phyloP scores from a whole-genome alignment of 768 basidiomycete species.

The Termitomyces sp. region DNA sequence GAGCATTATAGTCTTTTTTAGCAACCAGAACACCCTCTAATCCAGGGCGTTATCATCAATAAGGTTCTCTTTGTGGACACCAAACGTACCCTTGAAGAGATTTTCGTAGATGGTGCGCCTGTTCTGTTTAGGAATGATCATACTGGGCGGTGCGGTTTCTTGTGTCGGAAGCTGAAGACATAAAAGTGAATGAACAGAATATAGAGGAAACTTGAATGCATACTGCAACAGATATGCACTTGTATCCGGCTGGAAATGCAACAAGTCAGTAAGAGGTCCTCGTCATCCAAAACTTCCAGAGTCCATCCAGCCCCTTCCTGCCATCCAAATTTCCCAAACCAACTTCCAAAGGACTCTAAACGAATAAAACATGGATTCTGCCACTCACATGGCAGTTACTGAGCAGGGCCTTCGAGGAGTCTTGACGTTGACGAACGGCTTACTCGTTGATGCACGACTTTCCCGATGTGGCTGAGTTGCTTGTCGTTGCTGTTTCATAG shows the following conservation, averaged over 20 bases:
- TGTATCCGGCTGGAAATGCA: slow-evolving; percentile 27
- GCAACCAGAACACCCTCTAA: slow-evolving; percentile 95
- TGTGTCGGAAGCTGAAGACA: slow-evolving; percentile 23
- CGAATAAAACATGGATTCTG: slow-evolving; percentile 14
- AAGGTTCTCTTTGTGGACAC: neutral
- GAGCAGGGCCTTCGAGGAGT: slow-evolving; percentile 28
- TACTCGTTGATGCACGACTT: slow-evolving; percentile 11
- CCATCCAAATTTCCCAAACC: slow-evolving; percentile 20
- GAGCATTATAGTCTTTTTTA: slow-evolving; percentile 98
- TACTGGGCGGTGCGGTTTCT: slow-evolving; percentile 45
- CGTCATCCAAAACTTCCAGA: slow-evolving; percentile 29
- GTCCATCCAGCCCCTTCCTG: slow-evolving; percentile 33
- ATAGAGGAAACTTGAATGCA: slow-evolving; percentile 12
- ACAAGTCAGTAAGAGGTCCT: slow-evolving; percentile 19
- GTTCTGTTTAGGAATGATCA: slow-evolving; percentile 97
- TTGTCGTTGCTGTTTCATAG: slow-evolving; percentile 6
- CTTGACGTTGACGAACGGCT: slow-evolving; percentile 32
- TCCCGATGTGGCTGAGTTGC: slow-evolving; percentile 13
- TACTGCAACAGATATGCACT: slow-evolving; percentile 38
- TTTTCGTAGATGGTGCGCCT: slow-evolving; percentile 96
- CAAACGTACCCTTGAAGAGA: slow-evolving; percentile 92
- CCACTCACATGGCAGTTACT: slow-evolving; percentile 37
- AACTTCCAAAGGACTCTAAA: slow-evolving; percentile 15
- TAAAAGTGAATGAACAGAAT: neutral
- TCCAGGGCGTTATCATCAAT: neutral